These are phyloP conservation scores for Penicillium vulpinum DNA, from an alignment of 2,329 filamentous ascomycete species.

Conservation along the genomic window DNA sequence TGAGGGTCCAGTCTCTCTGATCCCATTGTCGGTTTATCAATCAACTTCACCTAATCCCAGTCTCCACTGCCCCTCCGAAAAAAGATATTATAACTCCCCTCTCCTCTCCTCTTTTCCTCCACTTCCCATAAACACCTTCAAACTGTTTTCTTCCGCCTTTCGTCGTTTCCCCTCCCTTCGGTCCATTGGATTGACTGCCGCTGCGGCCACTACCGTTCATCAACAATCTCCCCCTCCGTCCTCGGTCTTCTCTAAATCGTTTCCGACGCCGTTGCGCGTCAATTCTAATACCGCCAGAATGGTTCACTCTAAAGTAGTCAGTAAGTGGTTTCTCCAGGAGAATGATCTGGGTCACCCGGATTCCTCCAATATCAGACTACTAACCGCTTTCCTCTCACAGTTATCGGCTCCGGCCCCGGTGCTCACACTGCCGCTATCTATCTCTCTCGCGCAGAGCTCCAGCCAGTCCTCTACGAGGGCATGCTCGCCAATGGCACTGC, in stretches of 20 bases:
- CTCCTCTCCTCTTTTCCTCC: slow-evolving; percentile 13
- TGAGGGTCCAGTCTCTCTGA: slow-evolving; percentile 11
- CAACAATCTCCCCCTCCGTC: slow-evolving; percentile 54
- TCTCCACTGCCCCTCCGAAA: slow-evolving; percentile 19
- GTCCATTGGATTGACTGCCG: slow-evolving; percentile 70
- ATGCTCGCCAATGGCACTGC: slow-evolving; percentile 97
- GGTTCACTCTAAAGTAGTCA: slow-evolving; percentile 93
- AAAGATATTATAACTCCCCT: slow-evolving; percentile 11
- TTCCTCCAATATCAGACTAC: slow-evolving; percentile 5
- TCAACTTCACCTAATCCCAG: slow-evolving; percentile 18
- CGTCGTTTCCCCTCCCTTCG: slow-evolving; percentile 67
- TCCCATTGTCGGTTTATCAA: slow-evolving; percentile 17
- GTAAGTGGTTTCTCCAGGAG: slow-evolving; percentile 53
- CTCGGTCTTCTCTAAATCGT: slow-evolving; percentile 34
- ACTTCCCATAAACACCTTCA: slow-evolving; percentile 58
- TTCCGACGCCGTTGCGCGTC: slow-evolving; percentile 44
- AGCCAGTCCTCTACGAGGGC: slow-evolving; percentile 94
- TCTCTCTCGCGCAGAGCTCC: slow-evolving; percentile 87
- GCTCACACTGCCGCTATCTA: slow-evolving; percentile 98
- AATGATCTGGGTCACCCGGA: slow-evolving; percentile 10
- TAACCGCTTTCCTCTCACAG: slow-evolving; percentile 37
- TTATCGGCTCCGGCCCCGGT: slow-evolving; percentile 92
- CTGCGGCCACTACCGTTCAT: slow-evolving; percentile 68
- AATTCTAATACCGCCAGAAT: slow-evolving; percentile 50
- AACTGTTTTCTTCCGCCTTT: slow-evolving; percentile 87